A percentile compares a stretch with the other conserved stretches of the same genome.
Evolutionary conservation across 2,329 filamentous ascomycete species (phyloP).

Genomic region (Aureobasidium sp.): DNA sequence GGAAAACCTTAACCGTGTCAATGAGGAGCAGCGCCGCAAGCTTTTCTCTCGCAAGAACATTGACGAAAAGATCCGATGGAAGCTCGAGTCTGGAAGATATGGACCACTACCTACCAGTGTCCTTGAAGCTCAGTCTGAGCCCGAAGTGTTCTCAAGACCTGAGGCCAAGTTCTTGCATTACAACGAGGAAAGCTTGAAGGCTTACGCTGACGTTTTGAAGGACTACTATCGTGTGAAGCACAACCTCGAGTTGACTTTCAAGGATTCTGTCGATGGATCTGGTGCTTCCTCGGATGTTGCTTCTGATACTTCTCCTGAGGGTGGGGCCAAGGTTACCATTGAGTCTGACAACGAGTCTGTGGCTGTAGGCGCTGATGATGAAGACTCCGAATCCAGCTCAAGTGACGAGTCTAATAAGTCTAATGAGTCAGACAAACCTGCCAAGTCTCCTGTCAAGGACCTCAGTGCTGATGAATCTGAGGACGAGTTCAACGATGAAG

Average conservation of each 20-base stretch:
- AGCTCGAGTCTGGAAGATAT: conserved; percentile 8
- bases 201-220: neutral
- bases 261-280: neutral
- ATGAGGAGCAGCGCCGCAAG: neutral
- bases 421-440: neutral
- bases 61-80: neutral
- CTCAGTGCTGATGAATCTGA: neutral
- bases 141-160: neutral
- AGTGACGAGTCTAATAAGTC: neutral
- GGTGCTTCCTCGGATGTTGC: neutral
- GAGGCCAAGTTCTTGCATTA: neutral
- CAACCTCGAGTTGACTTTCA: neutral
- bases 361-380: neutral
- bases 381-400: neutral
- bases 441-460: neutral
- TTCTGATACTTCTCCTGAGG: neutral
- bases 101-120: neutral
- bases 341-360: neutral
- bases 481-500: neutral
- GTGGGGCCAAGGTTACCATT: neutral
- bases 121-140: neutral
- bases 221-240: neutral
- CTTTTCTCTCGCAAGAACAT: neutral
- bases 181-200: neutral
- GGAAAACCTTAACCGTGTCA: neutral